These are phyloP conservation scores for Pythium insidiosum DNA, from an alignment of 352 stramenopile genomes.

Conservation along the genomic window DNA sequence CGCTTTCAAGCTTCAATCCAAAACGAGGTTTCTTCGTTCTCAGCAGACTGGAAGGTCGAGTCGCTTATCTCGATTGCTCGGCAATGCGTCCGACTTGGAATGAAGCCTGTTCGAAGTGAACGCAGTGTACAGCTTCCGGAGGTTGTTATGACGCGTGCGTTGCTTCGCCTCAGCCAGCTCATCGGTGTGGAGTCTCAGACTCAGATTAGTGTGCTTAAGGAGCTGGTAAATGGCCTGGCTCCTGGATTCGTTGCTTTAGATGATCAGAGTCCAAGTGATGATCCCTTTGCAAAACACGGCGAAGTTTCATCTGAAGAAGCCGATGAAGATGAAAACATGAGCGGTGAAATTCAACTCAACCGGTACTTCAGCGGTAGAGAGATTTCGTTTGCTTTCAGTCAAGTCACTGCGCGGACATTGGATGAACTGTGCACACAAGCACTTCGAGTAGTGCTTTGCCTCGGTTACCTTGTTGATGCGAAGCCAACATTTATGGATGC, in stretches of 20 bases:
- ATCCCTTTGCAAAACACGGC: slow-evolving; percentile 14
- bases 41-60: slow-evolving; percentile 54
- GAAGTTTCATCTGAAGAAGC: slow-evolving; percentile 22
- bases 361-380: slow-evolving; percentile 40
- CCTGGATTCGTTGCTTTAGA: slow-evolving; percentile 25
- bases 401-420: slow-evolving; percentile 46
- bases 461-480: slow-evolving; percentile 54
- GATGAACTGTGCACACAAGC: slow-evolving; percentile 57
- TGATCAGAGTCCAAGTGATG: slow-evolving; percentile 9
- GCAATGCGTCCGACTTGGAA: slow-evolving; percentile 45
- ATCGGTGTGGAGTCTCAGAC: slow-evolving; percentile 35
- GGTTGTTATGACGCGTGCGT: slow-evolving; percentile 34
- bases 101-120: slow-evolving; percentile 6
- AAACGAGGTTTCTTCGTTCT: slow-evolving; percentile 38
- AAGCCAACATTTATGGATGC: slow-evolving; percentile 42
- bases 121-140: slow-evolving; percentile 20
- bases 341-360: slow-evolving; percentile 7
- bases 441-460: slow-evolving; percentile 53
- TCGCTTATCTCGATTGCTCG: slow-evolving; percentile 57
- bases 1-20: slow-evolving; percentile 54
- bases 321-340: slow-evolving; percentile 29
- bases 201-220: slow-evolving; percentile 43
- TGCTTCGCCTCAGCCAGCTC: slow-evolving; percentile 53
- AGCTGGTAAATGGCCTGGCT: slow-evolving; percentile 49
- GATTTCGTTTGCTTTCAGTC: slow-evolving; percentile 48